Evolutionary conservation across 306 rosid species (phyloP).

Genomic region (Neltuma alba): DNA sequence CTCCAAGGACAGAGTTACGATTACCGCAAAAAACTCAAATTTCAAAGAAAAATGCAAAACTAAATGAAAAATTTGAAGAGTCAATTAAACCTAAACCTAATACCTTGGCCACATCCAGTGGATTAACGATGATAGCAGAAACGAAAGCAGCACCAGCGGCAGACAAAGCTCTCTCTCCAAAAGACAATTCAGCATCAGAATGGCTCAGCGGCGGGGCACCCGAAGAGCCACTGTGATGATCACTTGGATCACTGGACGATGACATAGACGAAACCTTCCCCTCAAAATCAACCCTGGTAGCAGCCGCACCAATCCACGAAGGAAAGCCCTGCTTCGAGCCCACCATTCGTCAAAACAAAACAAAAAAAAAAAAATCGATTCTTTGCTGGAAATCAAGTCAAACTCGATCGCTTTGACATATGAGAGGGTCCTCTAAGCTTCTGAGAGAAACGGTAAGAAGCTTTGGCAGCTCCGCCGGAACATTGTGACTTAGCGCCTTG

Average conservation of each 20-base stretch:
- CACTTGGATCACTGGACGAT: constrained; percentile 36
- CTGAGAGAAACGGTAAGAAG: background rate
- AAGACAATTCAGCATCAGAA: constrained; percentile 53
- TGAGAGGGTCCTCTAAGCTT: background rate
- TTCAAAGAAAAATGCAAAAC: background rate
- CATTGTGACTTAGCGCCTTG: background rate
- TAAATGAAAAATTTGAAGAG: background rate
- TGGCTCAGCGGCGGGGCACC: constrained; percentile 2
- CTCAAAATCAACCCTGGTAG: constrained; percentile 45
- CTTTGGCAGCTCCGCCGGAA: background rate
- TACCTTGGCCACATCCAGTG: constrained; percentile 94
- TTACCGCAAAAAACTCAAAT: background rate
- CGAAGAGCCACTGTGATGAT: background rate
- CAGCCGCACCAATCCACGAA: constrained; percentile 51
- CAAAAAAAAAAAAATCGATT: background rate
- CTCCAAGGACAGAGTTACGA: background rate
- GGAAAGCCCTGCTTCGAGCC: constrained; percentile 47
- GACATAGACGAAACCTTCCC: constrained; percentile 42
- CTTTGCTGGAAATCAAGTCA: background rate
- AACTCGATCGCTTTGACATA: background rate
- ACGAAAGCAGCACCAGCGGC: constrained; percentile 85
- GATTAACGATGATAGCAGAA: constrained; percentile 85
- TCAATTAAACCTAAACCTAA: background rate
- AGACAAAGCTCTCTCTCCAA: constrained; percentile 66
- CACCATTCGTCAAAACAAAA: constrained; percentile 44